Percentiles rank a stretch among this genome's conserved stretches.
These are phyloP conservation scores for Pholiota molesta DNA, from an alignment of 768 basidiomycete genomes.

Conservation along the genomic window DNA sequence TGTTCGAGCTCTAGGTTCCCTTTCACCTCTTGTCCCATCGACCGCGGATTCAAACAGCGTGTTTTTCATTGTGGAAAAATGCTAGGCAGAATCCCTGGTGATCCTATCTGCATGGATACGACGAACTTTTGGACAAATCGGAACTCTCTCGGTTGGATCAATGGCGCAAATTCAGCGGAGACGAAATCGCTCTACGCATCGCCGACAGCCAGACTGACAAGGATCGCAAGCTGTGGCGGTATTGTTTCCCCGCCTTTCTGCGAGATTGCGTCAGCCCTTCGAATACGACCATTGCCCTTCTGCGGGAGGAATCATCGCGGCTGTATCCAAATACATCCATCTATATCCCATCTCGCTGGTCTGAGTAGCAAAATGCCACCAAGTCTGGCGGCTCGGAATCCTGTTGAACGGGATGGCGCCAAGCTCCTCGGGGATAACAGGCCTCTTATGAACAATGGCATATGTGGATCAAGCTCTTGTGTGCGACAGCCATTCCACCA, in stretches of 20 bases:
- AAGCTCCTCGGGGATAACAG: conserved; percentile 61
- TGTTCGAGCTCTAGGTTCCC: conserved; percentile 55
- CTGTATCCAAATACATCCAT: conserved; percentile 72
- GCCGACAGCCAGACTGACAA: conserved; percentile 70
- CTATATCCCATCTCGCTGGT: conserved; percentile 75
- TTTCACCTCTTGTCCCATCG: conserved; percentile 49
- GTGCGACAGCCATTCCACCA: conserved; percentile 72
- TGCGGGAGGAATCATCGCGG: conserved; percentile 69
- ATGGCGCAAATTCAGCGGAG: conserved; percentile 61
- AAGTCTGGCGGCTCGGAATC: conserved; percentile 39
- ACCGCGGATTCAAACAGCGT: conserved; percentile 27
- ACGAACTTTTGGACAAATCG: conserved; percentile 64
- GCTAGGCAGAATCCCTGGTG: conserved; percentile 48
- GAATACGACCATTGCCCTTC: conserved; percentile 45
- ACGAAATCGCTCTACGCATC: conserved; percentile 64
- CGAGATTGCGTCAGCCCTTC: conserved; percentile 55
- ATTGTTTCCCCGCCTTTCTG: conserved; percentile 68
- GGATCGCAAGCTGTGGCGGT: conserved; percentile 76
- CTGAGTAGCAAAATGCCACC: conserved; percentile 60
- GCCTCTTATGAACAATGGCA: conserved; percentile 77
- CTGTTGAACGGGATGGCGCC: conserved; percentile 52
- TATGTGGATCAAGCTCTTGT: conserved; percentile 83
- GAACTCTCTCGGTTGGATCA: conserved; percentile 66
- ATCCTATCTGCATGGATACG: conserved; percentile 60
- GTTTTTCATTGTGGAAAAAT: conserved; percentile 49